A percentile compares a stretch with the other conserved stretches of the same genome.
Conservation (phyloP, 1,284 basidiomycete species). For the Xerocomus nothofagi region DNA sequence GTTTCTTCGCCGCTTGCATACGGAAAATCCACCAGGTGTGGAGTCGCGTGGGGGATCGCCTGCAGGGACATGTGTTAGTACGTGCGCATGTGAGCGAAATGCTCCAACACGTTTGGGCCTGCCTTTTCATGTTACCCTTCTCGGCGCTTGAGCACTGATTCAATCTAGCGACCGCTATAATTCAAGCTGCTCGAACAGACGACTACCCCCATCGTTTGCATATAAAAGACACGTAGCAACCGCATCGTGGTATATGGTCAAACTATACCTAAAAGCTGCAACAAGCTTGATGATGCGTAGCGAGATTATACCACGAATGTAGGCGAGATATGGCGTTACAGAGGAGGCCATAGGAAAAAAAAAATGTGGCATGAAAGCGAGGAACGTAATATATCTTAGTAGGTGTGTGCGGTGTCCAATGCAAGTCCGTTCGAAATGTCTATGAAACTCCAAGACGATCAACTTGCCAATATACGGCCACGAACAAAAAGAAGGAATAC, state of each 20-base stretch:
- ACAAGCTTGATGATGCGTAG: slow-evolving; percentile 5
- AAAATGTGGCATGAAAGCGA: slow-evolving; percentile 25
- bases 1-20: too few species aligned
- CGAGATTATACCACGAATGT: slow-evolving; percentile 26
- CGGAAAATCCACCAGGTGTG: too few species aligned
- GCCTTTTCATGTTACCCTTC: too few species aligned
- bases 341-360: slow-evolving; percentile 17
- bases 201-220: slow-evolving; percentile 1
- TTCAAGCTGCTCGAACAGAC: not conserved
- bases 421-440: slow-evolving; percentile 31
- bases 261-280: slow-evolving; percentile 8
- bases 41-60: too few species aligned
- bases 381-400: slow-evolving; percentile 28
- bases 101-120: too few species aligned
- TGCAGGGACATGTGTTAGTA: too few species aligned
- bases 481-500: not conserved
- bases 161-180: too few species aligned
- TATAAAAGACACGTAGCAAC: slow-evolving; percentile 5
- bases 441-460: slow-evolving; percentile 16
- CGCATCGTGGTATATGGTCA: too few species aligned
- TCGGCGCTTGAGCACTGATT: too few species aligned
- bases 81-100: too few species aligned
- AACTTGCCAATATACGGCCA: not conserved
- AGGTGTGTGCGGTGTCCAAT: slow-evolving; percentile 34
- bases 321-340: slow-evolving; percentile 14